Evolutionary conservation across 2,329 filamentous ascomycete species (phyloP).

Genomic region (Plenodomus tracheiphilus): DNA sequence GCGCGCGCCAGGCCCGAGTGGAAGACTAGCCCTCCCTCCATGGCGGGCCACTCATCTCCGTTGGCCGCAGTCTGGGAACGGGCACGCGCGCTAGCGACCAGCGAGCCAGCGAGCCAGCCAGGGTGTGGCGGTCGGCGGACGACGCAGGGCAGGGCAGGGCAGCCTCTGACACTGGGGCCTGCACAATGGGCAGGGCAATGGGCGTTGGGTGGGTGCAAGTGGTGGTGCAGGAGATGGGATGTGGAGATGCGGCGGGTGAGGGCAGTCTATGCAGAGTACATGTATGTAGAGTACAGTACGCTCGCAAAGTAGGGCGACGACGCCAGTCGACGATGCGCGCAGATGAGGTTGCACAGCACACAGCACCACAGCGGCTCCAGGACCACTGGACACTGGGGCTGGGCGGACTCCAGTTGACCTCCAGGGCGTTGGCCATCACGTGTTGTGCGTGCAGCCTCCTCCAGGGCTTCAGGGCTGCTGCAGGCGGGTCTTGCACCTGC

Average conservation of each 20-base stretch:
- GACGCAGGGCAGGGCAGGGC: conserved; percentile 6
- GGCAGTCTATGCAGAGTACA: background rate
- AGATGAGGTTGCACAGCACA: no score
- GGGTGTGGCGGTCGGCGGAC: conserved; percentile 9
- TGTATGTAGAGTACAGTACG: no score
- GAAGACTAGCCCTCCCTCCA: conserved; percentile 36
- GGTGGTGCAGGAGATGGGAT: conserved; percentile 1
- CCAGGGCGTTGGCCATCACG: no score
- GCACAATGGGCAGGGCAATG: background rate
- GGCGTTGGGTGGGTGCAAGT: background rate
- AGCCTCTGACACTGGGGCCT: background rate
- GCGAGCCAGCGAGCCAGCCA: conserved; percentile 15
- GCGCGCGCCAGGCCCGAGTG: conserved; percentile 22
- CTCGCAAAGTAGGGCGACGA: no score
- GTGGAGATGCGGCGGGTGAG: background rate
- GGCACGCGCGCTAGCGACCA: conserved; percentile 6
- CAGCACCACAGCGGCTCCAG: background rate
- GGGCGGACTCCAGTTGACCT: no score
- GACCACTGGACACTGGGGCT: no score
- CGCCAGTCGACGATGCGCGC: no score
- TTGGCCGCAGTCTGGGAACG: conserved; percentile 6
- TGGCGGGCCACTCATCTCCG: conserved; percentile 37
- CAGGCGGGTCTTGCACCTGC: no score
- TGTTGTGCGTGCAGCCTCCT: no score
- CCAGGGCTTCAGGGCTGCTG: no score